phyloP scores from a whole-genome alignment of 1,284 basidiomycete genomes.

The Tilletiopsis washingtonensis region DNA sequence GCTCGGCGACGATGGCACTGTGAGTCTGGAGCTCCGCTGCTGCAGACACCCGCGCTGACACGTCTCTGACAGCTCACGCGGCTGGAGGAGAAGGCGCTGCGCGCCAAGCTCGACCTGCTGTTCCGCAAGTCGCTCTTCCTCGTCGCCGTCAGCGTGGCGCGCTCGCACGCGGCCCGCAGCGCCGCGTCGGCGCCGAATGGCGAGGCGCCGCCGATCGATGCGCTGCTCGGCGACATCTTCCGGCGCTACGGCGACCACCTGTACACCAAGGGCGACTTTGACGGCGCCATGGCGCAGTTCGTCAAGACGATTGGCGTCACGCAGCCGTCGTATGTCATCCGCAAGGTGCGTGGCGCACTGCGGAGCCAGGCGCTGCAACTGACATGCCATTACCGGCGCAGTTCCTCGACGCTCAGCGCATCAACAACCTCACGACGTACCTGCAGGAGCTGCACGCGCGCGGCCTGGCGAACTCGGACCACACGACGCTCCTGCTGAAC shows the following conservation, averaged over 20 bases:
- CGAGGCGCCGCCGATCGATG: constrained; percentile 19
- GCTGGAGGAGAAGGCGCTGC: constrained; percentile 34
- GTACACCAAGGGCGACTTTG: constrained; percentile 83
- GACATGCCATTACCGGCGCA: constrained; percentile 43
- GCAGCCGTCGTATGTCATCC: constrained; percentile 90
- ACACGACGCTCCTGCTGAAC: constrained; percentile 68
- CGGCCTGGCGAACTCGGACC: constrained; percentile 86
- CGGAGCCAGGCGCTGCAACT: background rate
- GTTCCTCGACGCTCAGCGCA: constrained; percentile 94
- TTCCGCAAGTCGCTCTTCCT: constrained; percentile 37
- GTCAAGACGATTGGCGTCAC: constrained; percentile 79
- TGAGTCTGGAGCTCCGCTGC: background rate
- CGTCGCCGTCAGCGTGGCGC: constrained; percentile 35
- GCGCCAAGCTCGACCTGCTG: constrained; percentile 36
- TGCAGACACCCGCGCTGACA: background rate
- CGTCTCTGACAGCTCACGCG: constrained; percentile 10
- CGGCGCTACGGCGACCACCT: constrained; percentile 80
- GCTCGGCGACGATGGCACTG: constrained; percentile 19
- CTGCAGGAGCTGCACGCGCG: constrained; percentile 86
- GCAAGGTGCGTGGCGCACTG: constrained; percentile 51
- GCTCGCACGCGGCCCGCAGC: constrained; percentile 22
- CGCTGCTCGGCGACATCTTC: constrained; percentile 39
- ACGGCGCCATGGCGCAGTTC: constrained; percentile 85
- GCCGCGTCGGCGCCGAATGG: constrained; percentile 10
- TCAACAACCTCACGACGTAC: constrained; percentile 88